A percentile compares a stretch with the other conserved stretches of the same genome.
Evolutionary conservation across 495 filamentous ascomycete genomes (phyloP).

Genomic region (Penicillium ochrochloron): DNA sequence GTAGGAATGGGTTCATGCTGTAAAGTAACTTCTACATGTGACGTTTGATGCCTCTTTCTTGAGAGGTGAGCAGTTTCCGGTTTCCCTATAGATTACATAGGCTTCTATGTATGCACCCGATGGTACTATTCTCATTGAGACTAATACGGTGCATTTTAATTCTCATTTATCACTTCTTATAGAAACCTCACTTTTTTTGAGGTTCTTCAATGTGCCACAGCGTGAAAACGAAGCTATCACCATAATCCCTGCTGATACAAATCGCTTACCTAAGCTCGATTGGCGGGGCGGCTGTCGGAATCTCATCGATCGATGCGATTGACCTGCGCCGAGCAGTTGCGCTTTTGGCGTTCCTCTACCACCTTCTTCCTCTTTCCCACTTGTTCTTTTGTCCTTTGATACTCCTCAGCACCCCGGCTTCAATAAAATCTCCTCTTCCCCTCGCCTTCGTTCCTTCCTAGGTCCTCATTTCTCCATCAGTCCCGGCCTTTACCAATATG

Average conservation of each 20-base stretch:
- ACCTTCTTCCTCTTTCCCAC: not conserved
- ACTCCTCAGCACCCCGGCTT: not conserved
- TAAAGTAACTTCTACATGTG: no score
- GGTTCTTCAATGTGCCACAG: no score
- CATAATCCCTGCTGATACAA: conserved; percentile 6
- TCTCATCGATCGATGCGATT: conserved; percentile 9
- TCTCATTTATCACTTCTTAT: no score
- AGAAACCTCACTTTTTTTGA: no score
- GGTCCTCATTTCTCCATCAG: not conserved
- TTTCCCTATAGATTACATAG: no score
- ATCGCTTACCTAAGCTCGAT: conserved; percentile 11
- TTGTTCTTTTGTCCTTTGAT: not conserved
- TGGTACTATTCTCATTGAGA: no score
- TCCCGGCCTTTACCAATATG: conserved; percentile 55
- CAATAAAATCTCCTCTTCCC: not conserved
- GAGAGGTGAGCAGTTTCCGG: no score
- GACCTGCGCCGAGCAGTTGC: conserved; percentile 7
- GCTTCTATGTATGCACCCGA: no score
- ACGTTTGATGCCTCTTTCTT: no score
- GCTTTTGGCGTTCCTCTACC: conserved; percentile 6
- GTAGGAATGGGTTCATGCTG: no score
- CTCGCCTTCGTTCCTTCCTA: not conserved
- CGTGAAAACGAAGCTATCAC: no score
- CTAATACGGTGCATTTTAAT: no score
- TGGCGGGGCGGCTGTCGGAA: conserved; percentile 7